These are phyloP conservation scores for Argentina anserina DNA, from an alignment of 306 rosid species.

Conservation along the genomic window DNA sequence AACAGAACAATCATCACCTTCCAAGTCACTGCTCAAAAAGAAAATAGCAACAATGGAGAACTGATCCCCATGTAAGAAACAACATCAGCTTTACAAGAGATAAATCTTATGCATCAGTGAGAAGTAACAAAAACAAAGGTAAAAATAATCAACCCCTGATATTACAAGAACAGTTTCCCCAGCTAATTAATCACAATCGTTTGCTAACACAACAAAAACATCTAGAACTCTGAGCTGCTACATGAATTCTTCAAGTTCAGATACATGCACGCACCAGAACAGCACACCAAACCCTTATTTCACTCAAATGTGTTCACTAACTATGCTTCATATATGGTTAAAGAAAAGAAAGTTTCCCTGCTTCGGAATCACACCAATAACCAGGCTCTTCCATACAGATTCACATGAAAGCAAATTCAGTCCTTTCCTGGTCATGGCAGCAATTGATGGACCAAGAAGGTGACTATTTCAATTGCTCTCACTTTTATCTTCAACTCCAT, in stretches of 20 bases:
- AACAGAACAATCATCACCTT: conserved; percentile 41
- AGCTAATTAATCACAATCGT: neutral
- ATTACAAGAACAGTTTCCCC: neutral
- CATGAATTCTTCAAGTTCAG: neutral
- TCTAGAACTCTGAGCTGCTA: neutral
- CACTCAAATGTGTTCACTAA: neutral
- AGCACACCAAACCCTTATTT: neutral
- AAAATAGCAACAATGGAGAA: conserved; percentile 15
- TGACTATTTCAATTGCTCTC: neutral
- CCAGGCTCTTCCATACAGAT: neutral
- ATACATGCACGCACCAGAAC: neutral
- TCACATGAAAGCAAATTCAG: neutral
- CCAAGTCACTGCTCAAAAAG: conserved; percentile 22
- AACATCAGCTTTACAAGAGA: conserved; percentile 4
- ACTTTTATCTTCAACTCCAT: neutral
- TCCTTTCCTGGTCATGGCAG: neutral
- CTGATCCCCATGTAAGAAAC: neutral
- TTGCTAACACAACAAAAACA: neutral
- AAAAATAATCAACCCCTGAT: neutral
- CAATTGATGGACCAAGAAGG: neutral
- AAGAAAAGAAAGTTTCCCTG: neutral
- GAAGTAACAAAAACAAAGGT: neutral
- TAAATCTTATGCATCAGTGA: neutral
- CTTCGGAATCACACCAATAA: neutral
- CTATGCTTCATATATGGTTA: neutral